phyloP scores from a whole-genome alignment of 768 basidiomycete genomes.

The Asterophora parasitica region DNA sequence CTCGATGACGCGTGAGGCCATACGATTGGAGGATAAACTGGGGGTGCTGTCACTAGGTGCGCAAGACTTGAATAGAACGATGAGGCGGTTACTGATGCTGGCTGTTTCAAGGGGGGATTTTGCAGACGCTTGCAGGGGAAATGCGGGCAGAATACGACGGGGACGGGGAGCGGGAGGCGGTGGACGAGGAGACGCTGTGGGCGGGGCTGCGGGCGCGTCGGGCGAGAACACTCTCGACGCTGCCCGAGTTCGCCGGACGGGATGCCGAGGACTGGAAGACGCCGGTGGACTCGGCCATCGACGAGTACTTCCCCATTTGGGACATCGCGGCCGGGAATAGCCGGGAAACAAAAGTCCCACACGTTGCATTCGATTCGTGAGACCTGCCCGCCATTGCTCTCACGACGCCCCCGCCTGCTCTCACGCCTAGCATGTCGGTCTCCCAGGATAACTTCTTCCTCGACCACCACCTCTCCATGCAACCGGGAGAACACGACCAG shows the following conservation, averaged over 20 bases:
- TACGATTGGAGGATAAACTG: conserved; percentile 45
- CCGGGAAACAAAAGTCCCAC: conserved; percentile 29
- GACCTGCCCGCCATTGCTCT: conserved; percentile 32
- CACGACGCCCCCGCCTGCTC: conserved; percentile 35
- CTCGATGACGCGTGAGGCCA: conserved; percentile 27
- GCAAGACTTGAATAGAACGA: conserved; percentile 19
- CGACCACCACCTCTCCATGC: conserved; percentile 41
- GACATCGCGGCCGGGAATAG: conserved; percentile 12
- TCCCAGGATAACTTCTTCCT: conserved; percentile 43
- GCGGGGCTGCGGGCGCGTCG: conserved; percentile 27
- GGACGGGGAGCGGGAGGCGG: conserved; percentile 27
- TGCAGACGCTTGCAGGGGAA: conserved; percentile 12
- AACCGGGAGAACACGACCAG: conserved; percentile 20
- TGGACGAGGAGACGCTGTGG: conserved; percentile 35
- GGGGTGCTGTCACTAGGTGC: conserved; percentile 42
- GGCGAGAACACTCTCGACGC: not conserved
- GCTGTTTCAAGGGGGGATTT: conserved; percentile 8
- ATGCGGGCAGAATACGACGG: conserved; percentile 30
- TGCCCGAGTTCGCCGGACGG: not conserved
- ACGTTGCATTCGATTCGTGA: conserved; percentile 28
- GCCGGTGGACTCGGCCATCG: conserved; percentile 2
- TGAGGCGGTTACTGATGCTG: conserved; percentile 12
- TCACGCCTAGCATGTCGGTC: conserved; percentile 43
- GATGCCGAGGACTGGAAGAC: conserved; percentile 1
- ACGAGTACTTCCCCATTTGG: conserved; percentile 17